These are phyloP conservation scores for Microdochium trichocladiopsis DNA, from an alignment of 2,329 filamentous ascomycete species.

Conservation along the genomic window DNA sequence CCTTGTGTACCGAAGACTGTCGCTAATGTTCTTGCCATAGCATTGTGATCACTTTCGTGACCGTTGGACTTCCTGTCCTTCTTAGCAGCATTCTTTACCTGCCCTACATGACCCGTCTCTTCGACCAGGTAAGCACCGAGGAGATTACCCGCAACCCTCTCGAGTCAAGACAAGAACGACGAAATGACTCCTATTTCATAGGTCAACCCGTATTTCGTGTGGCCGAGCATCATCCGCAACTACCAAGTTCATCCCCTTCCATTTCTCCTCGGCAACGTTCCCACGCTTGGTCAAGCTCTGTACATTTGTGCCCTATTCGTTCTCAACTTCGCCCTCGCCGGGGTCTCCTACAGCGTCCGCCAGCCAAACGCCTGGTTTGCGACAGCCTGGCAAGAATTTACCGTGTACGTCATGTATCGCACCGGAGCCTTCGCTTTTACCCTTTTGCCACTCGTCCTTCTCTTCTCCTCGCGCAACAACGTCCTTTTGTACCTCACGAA, in stretches of 20 bases:
- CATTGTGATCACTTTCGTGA: slow-evolving; percentile 14
- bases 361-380: slow-evolving; percentile 1
- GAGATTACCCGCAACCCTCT: not conserved
- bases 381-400: slow-evolving; percentile 13
- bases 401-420: slow-evolving; percentile 18
- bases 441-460: slow-evolving; percentile 17
- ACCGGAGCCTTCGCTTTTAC: slow-evolving; percentile 21
- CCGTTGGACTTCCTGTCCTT: slow-evolving; percentile 16
- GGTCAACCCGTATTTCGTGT: slow-evolving; percentile 23
- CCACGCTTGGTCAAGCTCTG: slow-evolving; percentile 19
- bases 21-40: slow-evolving; percentile 7
- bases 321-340: slow-evolving; percentile 36
- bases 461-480: slow-evolving; percentile 29
- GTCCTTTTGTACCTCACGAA: slow-evolving; percentile 26
- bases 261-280: slow-evolving; percentile 23
- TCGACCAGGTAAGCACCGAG: slow-evolving; percentile 6
- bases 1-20: not conserved
- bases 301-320: slow-evolving; percentile 72
- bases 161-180: not conserved
- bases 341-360: slow-evolving; percentile 1
- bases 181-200: not conserved
- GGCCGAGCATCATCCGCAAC: slow-evolving; percentile 20
- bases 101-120: slow-evolving; percentile 14
- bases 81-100: slow-evolving; percentile 14
- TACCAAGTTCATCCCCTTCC: slow-evolving; percentile 23